A percentile compares a stretch with the other conserved stretches of the same genome.
These are phyloP conservation scores for Lepidium didymum DNA, from an alignment of 345 rosid genomes.

Conservation along the genomic window DNA sequence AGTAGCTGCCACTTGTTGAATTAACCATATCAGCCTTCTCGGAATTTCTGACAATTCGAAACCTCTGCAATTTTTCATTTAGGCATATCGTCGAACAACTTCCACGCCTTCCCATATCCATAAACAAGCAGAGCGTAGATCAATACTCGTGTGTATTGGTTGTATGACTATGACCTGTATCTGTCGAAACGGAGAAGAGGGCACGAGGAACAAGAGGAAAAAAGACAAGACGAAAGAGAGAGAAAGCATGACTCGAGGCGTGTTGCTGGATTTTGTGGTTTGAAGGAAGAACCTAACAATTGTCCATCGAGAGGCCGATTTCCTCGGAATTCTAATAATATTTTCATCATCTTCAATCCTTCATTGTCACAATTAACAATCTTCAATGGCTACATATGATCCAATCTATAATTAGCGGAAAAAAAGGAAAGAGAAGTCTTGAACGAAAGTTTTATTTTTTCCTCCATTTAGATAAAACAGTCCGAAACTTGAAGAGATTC, in stretches of 20 bases:
- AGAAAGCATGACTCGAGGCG: slow-evolving; percentile 10
- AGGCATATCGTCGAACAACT: slow-evolving; percentile 30
- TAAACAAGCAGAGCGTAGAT: background rate
- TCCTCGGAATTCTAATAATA: background rate
- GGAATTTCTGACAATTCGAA: background rate
- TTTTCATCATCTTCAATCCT: background rate
- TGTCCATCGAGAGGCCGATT: background rate
- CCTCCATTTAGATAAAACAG: background rate
- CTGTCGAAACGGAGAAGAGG: slow-evolving; percentile 5
- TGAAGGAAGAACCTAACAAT: slow-evolving; percentile 5
- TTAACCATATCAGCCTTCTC: background rate
- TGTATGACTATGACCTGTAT: background rate
- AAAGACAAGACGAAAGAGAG: background rate
- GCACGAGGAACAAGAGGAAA: slow-evolving; percentile 1
- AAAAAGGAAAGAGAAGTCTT: background rate
- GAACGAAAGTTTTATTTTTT: background rate
- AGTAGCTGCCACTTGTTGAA: slow-evolving; percentile 7
- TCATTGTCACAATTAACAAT: background rate
- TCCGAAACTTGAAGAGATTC: background rate
- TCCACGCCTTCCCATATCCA: slow-evolving; percentile 11
- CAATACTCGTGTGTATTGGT: background rate
- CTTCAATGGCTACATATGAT: background rate
- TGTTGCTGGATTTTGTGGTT: slow-evolving; percentile 9
- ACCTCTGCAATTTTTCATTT: slow-evolving; percentile 13
- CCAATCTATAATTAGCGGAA: background rate